Conservation (phyloP, 2,329 filamentous ascomycete species). For the Chrysoporthe austroafricana region DNA sequence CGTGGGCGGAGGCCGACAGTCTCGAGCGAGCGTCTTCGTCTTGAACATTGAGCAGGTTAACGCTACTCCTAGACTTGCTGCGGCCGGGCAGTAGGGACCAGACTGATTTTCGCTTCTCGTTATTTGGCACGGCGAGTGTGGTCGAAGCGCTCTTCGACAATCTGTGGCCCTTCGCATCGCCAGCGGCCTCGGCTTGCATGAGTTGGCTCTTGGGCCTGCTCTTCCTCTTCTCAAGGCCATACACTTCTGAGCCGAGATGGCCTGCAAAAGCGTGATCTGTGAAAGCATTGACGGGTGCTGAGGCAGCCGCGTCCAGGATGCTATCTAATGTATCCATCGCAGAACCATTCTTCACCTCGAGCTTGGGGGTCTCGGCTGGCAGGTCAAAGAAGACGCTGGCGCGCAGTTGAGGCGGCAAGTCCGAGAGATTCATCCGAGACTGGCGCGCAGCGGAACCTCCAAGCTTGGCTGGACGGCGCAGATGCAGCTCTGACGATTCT, state of each 20-base stretch:
- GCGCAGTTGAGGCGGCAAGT: slow-evolving; percentile 79
- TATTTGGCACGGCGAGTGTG: slow-evolving; percentile 28
- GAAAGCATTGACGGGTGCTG: slow-evolving; percentile 87
- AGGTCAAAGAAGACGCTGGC: slow-evolving; percentile 91
- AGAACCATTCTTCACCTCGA: slow-evolving; percentile 74
- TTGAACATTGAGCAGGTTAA: slow-evolving; percentile 27
- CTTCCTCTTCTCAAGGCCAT: slow-evolving; percentile 63
- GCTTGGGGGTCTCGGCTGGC: slow-evolving; percentile 55
- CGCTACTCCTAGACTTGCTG: slow-evolving; percentile 27
- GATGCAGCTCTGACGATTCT: slow-evolving; percentile 27
- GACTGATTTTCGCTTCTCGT: slow-evolving; percentile 29
- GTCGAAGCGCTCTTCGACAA: slow-evolving; percentile 33
- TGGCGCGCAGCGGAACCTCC: slow-evolving; percentile 43
- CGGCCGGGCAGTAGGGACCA: slow-evolving; percentile 34
- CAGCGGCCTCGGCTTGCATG: slow-evolving; percentile 4
- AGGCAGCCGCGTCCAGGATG: slow-evolving; percentile 87
- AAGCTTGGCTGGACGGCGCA: slow-evolving; percentile 37
- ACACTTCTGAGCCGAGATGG: slow-evolving; percentile 74
- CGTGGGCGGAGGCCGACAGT: slow-evolving; percentile 22
- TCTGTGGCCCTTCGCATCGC: slow-evolving; percentile 30
- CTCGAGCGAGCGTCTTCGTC: slow-evolving; percentile 29
- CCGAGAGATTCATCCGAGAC: slow-evolving; percentile 48
- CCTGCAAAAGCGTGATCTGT: slow-evolving; percentile 87
- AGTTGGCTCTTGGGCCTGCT: slow-evolving; percentile 37
- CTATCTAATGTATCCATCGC: slow-evolving; percentile 88